Evolutionary conservation across 2,329 filamentous ascomycete genomes (phyloP).

Genomic region (Penicillium verrucosum): DNA sequence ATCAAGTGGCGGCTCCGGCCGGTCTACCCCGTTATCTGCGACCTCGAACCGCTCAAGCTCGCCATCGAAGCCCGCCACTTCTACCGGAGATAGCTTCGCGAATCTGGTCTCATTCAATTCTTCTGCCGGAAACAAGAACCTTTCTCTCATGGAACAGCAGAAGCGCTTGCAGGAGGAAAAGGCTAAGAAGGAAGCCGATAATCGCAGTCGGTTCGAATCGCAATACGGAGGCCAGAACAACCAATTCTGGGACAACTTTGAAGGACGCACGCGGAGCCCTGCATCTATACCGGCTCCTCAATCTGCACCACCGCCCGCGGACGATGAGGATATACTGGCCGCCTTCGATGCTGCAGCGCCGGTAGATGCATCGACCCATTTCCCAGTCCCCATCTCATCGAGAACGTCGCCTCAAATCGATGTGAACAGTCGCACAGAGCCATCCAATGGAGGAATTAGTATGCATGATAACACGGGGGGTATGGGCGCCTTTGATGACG

Average conservation of each 20-base stretch:
- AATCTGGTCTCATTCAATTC: constrained; percentile 61
- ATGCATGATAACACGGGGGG: constrained; percentile 21
- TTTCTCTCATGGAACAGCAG: constrained; percentile 65
- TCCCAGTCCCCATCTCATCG: constrained; percentile 46
- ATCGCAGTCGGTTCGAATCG: constrained; percentile 66
- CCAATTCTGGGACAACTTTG: constrained; percentile 73
- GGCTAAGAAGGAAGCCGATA: constrained; percentile 69
- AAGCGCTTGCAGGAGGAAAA: constrained; percentile 73
- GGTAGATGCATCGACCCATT: constrained; percentile 59
- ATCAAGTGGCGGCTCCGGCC: constrained; percentile 40
- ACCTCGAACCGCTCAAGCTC: constrained; percentile 33
- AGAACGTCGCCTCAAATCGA: constrained; percentile 28
- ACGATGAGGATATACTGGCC: constrained; percentile 59
- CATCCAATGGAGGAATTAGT: constrained; percentile 14
- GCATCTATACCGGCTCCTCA: constrained; percentile 48
- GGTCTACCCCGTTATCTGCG: constrained; percentile 43
- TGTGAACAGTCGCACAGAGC: constrained; percentile 10
- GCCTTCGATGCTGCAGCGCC: constrained; percentile 60
- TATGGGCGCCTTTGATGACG: constrained; percentile 56
- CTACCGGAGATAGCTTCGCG: constrained; percentile 55
- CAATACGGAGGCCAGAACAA: constrained; percentile 68
- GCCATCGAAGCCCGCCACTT: constrained; percentile 41
- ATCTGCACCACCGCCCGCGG: constrained; percentile 45
- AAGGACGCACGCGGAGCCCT: constrained; percentile 48
- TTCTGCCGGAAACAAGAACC: constrained; percentile 56